Conservation (phyloP, 192 early-diverging fungal species). For the Funneliformis mosseae region DNA sequence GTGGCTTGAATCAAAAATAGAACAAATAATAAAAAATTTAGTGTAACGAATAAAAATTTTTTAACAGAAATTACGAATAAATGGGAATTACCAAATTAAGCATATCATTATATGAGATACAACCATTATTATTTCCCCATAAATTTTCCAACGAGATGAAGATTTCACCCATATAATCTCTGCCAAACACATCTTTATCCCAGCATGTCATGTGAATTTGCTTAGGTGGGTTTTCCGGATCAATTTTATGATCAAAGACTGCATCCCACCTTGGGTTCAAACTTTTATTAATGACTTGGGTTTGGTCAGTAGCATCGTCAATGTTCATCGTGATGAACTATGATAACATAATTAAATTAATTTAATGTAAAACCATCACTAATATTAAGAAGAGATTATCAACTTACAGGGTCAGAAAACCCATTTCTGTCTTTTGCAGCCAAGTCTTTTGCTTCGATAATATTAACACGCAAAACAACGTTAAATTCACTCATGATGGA, state of each 20-base stretch:
- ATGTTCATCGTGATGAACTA: constrained; percentile 56
- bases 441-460: constrained; percentile 40
- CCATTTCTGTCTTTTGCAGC: constrained; percentile 53
- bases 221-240: constrained; percentile 40
- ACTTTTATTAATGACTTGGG: constrained; percentile 60
- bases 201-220: constrained; percentile 58
- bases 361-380: too few relatives aligned
- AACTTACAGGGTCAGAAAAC: constrained; percentile 48
- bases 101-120: constrained; percentile 54
- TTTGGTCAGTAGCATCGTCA: constrained; percentile 59
- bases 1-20: constrained; percentile 35
- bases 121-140: constrained; percentile 41
- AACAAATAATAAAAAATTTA: not conserved
- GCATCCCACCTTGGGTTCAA: constrained; percentile 71
- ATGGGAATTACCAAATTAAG: constrained; percentile 48
- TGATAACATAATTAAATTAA: not conserved
- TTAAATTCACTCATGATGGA: not conserved
- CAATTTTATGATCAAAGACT: constrained; percentile 55
- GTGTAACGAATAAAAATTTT: not conserved
- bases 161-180: constrained; percentile 69
- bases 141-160: constrained; percentile 61
- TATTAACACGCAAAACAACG: constrained; percentile 26
- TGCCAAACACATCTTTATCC: constrained; percentile 70
- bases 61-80: not conserved
- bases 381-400: not conserved